These are phyloP conservation scores for Magnaporthales sp. DNA, from an alignment of 2,329 filamentous ascomycete genomes.

Conservation along the genomic window DNA sequence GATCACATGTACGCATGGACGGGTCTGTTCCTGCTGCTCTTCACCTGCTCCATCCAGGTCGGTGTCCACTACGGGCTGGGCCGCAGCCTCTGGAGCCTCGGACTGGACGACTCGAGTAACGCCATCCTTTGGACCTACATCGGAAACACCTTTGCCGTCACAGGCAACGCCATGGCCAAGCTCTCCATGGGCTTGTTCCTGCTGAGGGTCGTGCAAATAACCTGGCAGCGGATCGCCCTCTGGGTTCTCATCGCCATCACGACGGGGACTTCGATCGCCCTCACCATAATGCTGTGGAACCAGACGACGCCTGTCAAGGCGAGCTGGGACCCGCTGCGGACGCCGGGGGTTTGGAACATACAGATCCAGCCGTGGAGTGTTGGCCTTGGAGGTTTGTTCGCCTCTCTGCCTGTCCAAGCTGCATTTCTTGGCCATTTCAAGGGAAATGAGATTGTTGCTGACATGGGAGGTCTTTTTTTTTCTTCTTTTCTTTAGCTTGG, in stretches of 20 bases:
- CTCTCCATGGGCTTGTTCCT: slow-evolving; percentile 29
- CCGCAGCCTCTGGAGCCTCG: slow-evolving; percentile 21
- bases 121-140: slow-evolving; percentile 30
- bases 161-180: slow-evolving; percentile 28
- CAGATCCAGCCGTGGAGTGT: slow-evolving; percentile 27
- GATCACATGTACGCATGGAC: slow-evolving; percentile 27
- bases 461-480: too few relatives aligned
- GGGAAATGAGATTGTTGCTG: neutral
- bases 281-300: slow-evolving; percentile 28
- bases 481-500: slow-evolving; percentile 23
- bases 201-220: slow-evolving; percentile 25
- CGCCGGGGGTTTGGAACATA: slow-evolving; percentile 24
- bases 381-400: slow-evolving; percentile 21
- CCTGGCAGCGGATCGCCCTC: slow-evolving; percentile 23
- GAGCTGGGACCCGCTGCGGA: slow-evolving; percentile 26
- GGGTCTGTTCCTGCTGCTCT: slow-evolving; percentile 24
- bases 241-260: slow-evolving; percentile 24
- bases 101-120: slow-evolving; percentile 20
- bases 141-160: slow-evolving; percentile 24
- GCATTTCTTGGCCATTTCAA: too few relatives aligned
- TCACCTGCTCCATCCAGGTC: slow-evolving; percentile 24
- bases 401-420: neutral
- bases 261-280: slow-evolving; percentile 18
- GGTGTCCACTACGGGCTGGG: slow-evolving; percentile 25
- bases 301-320: slow-evolving; percentile 25